These are phyloP conservation scores for Monilinia fructicola DNA, from an alignment of 2,329 filamentous ascomycete species.

Conservation along the genomic window DNA sequence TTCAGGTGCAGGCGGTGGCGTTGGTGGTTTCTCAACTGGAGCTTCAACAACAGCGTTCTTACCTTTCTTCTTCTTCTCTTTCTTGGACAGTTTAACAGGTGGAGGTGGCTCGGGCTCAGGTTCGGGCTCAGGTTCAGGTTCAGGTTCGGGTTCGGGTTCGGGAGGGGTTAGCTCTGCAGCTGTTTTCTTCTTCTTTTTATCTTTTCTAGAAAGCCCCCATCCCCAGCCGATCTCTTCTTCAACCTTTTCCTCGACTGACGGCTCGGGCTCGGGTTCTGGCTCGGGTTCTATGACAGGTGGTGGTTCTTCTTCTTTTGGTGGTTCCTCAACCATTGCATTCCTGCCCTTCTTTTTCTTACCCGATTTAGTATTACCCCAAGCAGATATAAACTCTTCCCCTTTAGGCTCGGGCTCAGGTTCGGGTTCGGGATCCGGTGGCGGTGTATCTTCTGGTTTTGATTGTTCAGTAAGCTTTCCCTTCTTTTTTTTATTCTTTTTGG, in stretches of 20 bases:
- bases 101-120: slow-evolving; percentile 29
- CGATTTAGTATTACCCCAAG: slow-evolving; percentile 30
- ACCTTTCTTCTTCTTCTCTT: slow-evolving; percentile 46
- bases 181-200: slow-evolving; percentile 41
- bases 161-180: slow-evolving; percentile 20
- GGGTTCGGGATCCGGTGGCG: slow-evolving; percentile 24
- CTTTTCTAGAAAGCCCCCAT: slow-evolving; percentile 43
- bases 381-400: slow-evolving; percentile 29
- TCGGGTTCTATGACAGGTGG: slow-evolving; percentile 44
- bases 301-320: slow-evolving; percentile 44
- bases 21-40: slow-evolving; percentile 37
- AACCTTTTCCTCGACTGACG: slow-evolving; percentile 29
- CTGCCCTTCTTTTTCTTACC: slow-evolving; percentile 49
- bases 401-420: slow-evolving; percentile 43
- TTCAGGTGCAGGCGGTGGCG: slow-evolving; percentile 25
- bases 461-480: slow-evolving; percentile 37
- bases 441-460: slow-evolving; percentile 37
- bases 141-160: slow-evolving; percentile 40
- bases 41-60: slow-evolving; percentile 38
- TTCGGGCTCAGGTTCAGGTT: slow-evolving; percentile 26
- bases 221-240: slow-evolving; percentile 20
- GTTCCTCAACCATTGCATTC: slow-evolving; percentile 49
- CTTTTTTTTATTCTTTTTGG: slow-evolving; percentile 49
- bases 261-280: slow-evolving; percentile 44
- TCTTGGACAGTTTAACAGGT: slow-evolving; percentile 50